Evolutionary conservation across 768 basidiomycete genomes (phyloP), one percentile per base, ranked within the genome.

Genomic region (Porpolomopsis calyptriformis): DNA sequence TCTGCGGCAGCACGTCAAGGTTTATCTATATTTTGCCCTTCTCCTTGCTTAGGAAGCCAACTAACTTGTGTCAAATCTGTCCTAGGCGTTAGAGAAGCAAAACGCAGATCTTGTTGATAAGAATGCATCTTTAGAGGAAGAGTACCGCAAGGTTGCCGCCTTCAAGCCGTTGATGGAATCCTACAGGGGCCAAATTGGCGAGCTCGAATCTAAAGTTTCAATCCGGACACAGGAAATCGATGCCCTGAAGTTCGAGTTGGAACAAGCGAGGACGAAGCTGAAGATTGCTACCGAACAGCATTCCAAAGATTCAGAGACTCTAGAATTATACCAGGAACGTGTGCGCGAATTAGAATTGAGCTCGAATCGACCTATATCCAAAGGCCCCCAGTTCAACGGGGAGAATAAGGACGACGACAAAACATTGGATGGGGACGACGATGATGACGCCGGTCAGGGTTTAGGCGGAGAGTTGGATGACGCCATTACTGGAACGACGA

Each of bases 101-200:
- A 97, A 98, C 54, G 82, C 89, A 4, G 79, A 81, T 46, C 76
- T 99, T 4, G 82, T 97, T 16, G 88, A 96, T 69, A 85, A 81
- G 61, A 92, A 93, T 55, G 84, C 88, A 0, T 75, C 85, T 1
- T 65, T 97, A n/a, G 92, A 97, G 60, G 89, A 92, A 50, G 91
- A 97, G 57, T 87, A 85, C 56, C 77, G 80, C 60, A 90, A 90
- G 57, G 80, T 91, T 9, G 76, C 84, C 1, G 79, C 82, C 2
- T 86, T 86, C 67, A 90, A 85, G 60, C 85, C 85, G 3, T 72
- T 94, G 33, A 83, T 92, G 77, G 94, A 97, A 51, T 86, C 82
- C 1, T 94, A 96, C 69, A 93, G 89, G 62, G 74, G 67, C 40
- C 90, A 93, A 55, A 84, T 96, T 45, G 69, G 77, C 14, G 80